Conservation (phyloP, 768 basidiomycete species). For the Mrakia gelida region DNA sequence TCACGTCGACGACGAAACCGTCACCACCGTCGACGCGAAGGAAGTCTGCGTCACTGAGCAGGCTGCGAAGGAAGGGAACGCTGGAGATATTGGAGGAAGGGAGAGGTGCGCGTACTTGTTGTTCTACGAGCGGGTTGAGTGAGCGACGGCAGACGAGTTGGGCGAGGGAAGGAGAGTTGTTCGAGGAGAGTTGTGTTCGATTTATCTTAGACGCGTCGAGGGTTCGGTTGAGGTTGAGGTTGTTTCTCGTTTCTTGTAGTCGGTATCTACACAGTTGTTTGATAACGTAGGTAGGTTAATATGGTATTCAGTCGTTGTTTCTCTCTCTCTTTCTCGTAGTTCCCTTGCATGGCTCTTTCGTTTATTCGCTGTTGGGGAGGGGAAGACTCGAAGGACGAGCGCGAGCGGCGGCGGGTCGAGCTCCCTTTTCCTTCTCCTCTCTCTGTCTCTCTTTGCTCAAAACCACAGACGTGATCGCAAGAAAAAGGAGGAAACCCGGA, state of each 20-base stretch:
- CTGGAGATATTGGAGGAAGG: slow-evolving; percentile 45
- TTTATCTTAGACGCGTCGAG: background rate
- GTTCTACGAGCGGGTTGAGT: slow-evolving; percentile 65
- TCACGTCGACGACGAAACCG: slow-evolving; percentile 86
- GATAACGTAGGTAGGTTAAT: background rate
- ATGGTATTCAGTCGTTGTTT: background rate
- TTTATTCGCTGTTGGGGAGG: too few species aligned
- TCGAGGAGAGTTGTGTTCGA: background rate
- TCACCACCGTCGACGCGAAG: slow-evolving; percentile 61
- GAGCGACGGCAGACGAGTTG: background rate
- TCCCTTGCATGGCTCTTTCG: background rate
- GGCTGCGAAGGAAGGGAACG: slow-evolving; percentile 55
- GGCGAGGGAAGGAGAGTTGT: background rate
- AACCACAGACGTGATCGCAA: too few species aligned
- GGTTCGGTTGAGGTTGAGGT: too few species aligned
- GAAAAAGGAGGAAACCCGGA: too few species aligned
- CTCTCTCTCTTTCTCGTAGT: background rate
- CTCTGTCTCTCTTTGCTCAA: too few species aligned
- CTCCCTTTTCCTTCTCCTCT: too few species aligned
- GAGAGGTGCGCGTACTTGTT: slow-evolving; percentile 81
- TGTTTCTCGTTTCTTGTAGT: background rate
- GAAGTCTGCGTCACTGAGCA: slow-evolving; percentile 54
- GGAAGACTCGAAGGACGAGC: too few species aligned
- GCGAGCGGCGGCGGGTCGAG: too few species aligned
- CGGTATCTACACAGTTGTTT: background rate